phyloP scores from a whole-genome alignment of 139 green algal genomes.

The Gonium pectorale region DNA sequence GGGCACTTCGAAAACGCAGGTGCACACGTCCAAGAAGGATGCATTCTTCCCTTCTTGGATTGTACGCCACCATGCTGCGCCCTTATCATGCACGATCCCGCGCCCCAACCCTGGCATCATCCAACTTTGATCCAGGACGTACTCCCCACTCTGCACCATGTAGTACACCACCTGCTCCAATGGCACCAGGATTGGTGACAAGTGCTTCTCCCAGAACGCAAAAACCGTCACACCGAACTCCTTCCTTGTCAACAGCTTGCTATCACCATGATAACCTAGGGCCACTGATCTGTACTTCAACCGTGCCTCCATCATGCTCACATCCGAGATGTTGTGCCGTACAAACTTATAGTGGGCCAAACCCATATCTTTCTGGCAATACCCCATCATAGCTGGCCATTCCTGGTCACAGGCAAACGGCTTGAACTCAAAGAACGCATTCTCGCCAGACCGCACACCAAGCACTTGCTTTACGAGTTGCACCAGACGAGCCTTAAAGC shows the following conservation, averaged over 20 bases:
- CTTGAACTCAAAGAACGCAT: background rate
- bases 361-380: conserved; percentile 5
- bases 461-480: background rate
- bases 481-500: background rate
- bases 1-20: background rate
- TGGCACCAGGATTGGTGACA: background rate
- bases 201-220: background rate
- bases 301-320: background rate
- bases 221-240: background rate
- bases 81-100: background rate
- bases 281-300: background rate
- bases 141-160: background rate
- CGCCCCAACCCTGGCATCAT: background rate
- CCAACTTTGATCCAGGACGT: background rate
- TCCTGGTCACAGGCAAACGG: background rate
- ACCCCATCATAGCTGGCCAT: background rate
- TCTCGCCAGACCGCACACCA: background rate
- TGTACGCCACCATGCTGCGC: background rate
- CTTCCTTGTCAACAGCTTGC: background rate
- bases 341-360: background rate
- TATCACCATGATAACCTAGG: background rate
- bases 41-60: background rate
- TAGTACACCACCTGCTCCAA: background rate
- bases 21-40: background rate
- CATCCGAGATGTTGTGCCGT: background rate